Conservation (phyloP, 1,139 yeast species). For the Martiniozyma asiatica region DNA sequence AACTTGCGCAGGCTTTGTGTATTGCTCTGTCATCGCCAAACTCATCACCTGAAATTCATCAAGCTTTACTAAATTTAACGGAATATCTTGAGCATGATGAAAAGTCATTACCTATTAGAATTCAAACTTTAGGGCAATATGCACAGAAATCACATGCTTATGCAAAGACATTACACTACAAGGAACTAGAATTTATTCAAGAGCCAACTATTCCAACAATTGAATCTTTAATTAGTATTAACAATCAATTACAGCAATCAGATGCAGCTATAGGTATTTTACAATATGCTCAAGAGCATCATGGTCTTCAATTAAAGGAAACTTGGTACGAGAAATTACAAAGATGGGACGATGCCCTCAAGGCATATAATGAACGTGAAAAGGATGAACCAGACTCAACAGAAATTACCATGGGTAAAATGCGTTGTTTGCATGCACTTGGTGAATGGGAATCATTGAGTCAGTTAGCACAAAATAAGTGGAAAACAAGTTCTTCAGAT, state of each 20-base stretch:
- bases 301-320: constrained; percentile 83
- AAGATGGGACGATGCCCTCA: constrained; percentile 95
- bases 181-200: constrained; percentile 87
- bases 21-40: constrained; percentile 82
- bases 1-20: constrained; percentile 74
- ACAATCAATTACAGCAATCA: constrained; percentile 88
- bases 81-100: constrained; percentile 98
- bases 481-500: constrained; percentile 66
- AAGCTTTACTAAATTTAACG: constrained; percentile 75
- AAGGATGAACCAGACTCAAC: constrained; percentile 42
- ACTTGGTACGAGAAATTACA: constrained; percentile 96
- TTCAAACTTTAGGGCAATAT: constrained; percentile 78
- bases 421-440: constrained; percentile 93
- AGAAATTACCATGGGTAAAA: constrained; percentile 92
- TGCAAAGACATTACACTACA: constrained; percentile 93
- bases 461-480: constrained; percentile 73
- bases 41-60: constrained; percentile 93
- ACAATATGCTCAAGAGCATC: constrained; percentile 91
- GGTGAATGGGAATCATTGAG: constrained; percentile 97
- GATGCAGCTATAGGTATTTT: constrained; percentile 97
- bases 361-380: constrained; percentile 73
- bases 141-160: constrained; percentile 96
- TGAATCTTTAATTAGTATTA: constrained; percentile 83
- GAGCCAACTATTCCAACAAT: constrained; percentile 89
- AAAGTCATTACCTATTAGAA: constrained; percentile 83